Evolutionary conservation across 345 rosid genomes (phyloP).

Genomic region (Diplotaxis tenuifolia): DNA sequence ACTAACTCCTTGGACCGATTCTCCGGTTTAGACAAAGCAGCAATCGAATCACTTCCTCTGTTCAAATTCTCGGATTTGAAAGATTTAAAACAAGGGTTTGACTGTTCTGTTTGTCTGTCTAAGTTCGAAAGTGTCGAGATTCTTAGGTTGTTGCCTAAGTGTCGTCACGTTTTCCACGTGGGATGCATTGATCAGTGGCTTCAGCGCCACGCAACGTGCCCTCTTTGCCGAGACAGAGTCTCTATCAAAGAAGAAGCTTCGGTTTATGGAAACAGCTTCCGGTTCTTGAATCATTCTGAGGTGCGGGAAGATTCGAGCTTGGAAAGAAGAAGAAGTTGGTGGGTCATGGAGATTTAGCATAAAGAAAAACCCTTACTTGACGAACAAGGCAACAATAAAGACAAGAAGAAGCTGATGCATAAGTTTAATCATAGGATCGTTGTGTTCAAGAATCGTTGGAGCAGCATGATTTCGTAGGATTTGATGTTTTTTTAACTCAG

Average conservation of each 20-base stretch:
- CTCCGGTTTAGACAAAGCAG: conserved; percentile 78
- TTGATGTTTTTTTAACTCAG: not conserved
- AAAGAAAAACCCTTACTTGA: not conserved
- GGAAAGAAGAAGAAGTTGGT: not conserved
- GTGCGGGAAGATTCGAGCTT: not conserved
- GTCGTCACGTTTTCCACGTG: conserved; percentile 86
- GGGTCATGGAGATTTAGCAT: not conserved
- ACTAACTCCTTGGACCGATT: conserved; percentile 42
- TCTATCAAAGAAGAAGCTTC: not conserved
- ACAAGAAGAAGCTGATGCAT: not conserved
- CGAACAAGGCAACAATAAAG: not conserved
- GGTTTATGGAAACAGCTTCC: not conserved
- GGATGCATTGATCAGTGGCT: conserved; percentile 89
- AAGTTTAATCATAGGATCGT: not conserved
- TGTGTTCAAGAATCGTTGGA: not conserved
- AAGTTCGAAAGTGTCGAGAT: conserved; percentile 78
- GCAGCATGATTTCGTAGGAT: not conserved
- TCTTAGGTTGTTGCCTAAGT: conserved; percentile 69
- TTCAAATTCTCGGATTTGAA: conserved; percentile 71
- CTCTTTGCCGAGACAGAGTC: not conserved
- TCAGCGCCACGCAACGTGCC: conserved; percentile 76
- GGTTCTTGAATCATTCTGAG: not conserved
- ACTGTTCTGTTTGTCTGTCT: conserved; percentile 82
- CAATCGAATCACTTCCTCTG: conserved; percentile 78
- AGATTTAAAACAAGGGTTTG: conserved; percentile 77